A percentile compares a stretch with the other conserved stretches of the same genome.
Evolutionary conservation across 2,329 filamentous ascomycete genomes (phyloP).

Genomic region (Pseudogymnoascus verrucosus): DNA sequence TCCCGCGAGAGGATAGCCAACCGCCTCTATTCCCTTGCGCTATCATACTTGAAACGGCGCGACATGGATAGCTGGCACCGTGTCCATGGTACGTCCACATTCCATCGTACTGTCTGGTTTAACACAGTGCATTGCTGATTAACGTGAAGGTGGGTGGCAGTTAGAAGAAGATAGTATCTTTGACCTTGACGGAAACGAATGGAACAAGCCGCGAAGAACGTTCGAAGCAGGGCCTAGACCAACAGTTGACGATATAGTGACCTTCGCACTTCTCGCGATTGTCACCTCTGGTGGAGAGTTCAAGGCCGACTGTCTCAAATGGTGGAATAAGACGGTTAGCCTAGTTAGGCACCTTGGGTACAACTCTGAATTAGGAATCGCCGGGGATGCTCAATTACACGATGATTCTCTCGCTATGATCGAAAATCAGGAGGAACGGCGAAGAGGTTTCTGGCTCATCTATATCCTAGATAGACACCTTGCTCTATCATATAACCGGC

Average conservation of each 20-base stretch:
- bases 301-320: conserved; percentile 40
- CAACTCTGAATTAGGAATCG: neutral
- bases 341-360: neutral
- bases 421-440: conserved; percentile 9
- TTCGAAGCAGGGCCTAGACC: neutral
- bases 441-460: conserved; percentile 11
- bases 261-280: conserved; percentile 37
- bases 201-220: neutral
- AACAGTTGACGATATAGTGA: conserved; percentile 35
- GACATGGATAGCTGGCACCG: neutral
- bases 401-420: neutral
- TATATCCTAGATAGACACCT: conserved; percentile 11
- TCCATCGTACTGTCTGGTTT: neutral
- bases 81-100: neutral
- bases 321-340: conserved; percentile 36
- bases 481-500: conserved; percentile 13
- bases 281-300: conserved; percentile 40
- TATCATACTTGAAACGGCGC: neutral
- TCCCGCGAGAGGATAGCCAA: neutral
- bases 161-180: neutral
- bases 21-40: neutral
- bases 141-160: neutral
- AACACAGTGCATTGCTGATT: neutral
- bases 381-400: neutral
- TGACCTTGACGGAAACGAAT: neutral